Base-by-base conservation (phyloP, 2,329 filamentous ascomycete species). In the Fusarium fracticaudum region DNA sequence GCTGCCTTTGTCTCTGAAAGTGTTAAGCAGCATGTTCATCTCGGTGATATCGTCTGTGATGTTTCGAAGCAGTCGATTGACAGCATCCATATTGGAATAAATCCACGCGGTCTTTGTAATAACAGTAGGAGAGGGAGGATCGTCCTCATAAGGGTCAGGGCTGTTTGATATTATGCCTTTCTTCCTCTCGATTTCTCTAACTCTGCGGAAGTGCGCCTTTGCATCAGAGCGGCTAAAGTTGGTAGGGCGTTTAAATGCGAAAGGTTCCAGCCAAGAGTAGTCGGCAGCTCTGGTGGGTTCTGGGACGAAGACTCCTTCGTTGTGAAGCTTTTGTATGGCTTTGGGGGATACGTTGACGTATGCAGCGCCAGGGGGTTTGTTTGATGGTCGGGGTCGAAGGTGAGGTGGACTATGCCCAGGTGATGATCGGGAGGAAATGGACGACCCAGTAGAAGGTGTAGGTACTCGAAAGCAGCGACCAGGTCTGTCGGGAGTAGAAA, bases 341-440 rank as follows among this genome's bases (percentile, higher is more conserved):
- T 71, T 60, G n/a, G 72, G 73, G 3, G 69, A 73, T 14, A 71
- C 66, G 8, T 51, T 22, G 13, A 75, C 60, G 47, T 75, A 75
- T 33, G 59, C 54, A 10, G 73, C 71, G 20, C 50, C 55, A 22
- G 62, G 54, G 4, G 71, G 71, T 15, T 75, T 75, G 33, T 54
- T 73, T 9, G 54, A 59, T 17, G 43, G 58, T 29, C 57, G 43
- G 35, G 29, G 24, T 47, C 3, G 29, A 41, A 13, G 37, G 48
- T n/a, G 33, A 29, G 33, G 47, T 33, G 54, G 40, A 33, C 22
- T 35, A 20, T 26, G 29, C 22, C 44, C 33, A n/a, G 9, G 40
- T 5, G 35, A 60, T 40, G 59, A 54, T 26, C 24, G 33, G 8
- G 35, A 55, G 26, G 48, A 60, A 26, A 37, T 31, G 12, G 58